phyloP scores from a whole-genome alignment of 192 early-diverging fungal genomes.

The Coemansia brasiliensis region DNA sequence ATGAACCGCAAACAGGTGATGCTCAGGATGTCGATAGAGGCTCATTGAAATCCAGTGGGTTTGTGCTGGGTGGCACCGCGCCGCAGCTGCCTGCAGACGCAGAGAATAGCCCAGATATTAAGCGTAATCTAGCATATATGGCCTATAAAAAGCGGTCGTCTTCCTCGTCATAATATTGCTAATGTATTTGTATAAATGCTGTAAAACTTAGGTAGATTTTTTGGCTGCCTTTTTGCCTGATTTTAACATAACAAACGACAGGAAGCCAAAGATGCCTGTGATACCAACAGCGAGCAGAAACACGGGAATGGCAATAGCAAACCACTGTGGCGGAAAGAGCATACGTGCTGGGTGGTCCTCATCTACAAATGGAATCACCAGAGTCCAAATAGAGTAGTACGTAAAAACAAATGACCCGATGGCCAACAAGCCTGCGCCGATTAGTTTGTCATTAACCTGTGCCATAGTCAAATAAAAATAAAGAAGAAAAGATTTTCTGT shows the following conservation, averaged over 20 bases:
- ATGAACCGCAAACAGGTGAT: slow-evolving; percentile 15
- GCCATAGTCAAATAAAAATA: slow-evolving; percentile 18
- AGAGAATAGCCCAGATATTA: not conserved
- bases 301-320: slow-evolving; percentile 86
- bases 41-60: slow-evolving; percentile 21
- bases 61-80: slow-evolving; percentile 43
- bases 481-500: not conserved
- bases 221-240: slow-evolving; percentile 71
- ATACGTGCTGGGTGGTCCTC: slow-evolving; percentile 67
- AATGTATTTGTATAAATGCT: slow-evolving; percentile 1
- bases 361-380: slow-evolving; percentile 86
- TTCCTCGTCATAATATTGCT: not conserved
- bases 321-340: slow-evolving; percentile 80
- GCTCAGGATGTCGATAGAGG: slow-evolving; percentile 34
- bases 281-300: slow-evolving; percentile 77
- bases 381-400: slow-evolving; percentile 90
- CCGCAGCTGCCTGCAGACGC: slow-evolving; percentile 2
- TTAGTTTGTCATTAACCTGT: slow-evolving; percentile 69
- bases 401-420: slow-evolving; percentile 73
- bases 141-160: slow-evolving; percentile 22
- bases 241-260: slow-evolving; percentile 84
- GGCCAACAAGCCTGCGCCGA: slow-evolving; percentile 72
- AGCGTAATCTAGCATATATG: slow-evolving; percentile 29
- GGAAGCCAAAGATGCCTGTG: slow-evolving; percentile 73
- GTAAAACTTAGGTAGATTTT: slow-evolving; percentile 58